Evolutionary conservation across 495 filamentous ascomycete genomes (phyloP), one percentile per base, ranked within the genome.

Genomic region (Daldinia loculata): DNA sequence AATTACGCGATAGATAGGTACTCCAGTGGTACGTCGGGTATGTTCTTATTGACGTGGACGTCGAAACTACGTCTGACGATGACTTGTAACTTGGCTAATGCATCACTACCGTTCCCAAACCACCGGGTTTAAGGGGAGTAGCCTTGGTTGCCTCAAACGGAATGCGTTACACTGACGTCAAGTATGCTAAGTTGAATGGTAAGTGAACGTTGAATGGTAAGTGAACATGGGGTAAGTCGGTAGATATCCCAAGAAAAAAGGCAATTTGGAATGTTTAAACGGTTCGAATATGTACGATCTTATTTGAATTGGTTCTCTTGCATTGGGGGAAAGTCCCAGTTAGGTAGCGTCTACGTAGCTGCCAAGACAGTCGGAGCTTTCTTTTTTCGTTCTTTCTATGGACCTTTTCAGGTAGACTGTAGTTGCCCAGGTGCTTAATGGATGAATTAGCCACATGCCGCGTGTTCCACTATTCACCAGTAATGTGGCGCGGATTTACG

Each of bases 91-190:
- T 41, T 36, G 38, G 36, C 53, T 67, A 61, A 14, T 61, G 69
- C 69, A 41, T 63, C 55, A 67, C 24, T 27, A 62, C 57, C 59
- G 30, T 60, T 68, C 53, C 70, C 70, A 65, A 43, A 56, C 65
- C 48, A 45, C 38, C 60, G 70, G 70, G 61, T 56, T 57, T 63
- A 55, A 45, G 36, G 58, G 15, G 11, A 63, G 7, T 36, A 12
- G 34, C 15, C 19, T 66, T 45, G 68, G 66, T 22, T 62, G 4
- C 70, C 66, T 68, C 70, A 69, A 43, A 61, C 65, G 14, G 19
- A 32, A 39, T 17, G 0, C 39, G 61, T 65, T 51, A 60, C 69
- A 53, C 56, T 63, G 69, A 72, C 60, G 56, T 67, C 64, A 67
- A 64, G 11, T 53, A 48, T 70, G 14, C 14, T n/a, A 6, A n/a